Conservation (phyloP, 139 green algal genomes). For the Desmodesmus armatus region DNA sequence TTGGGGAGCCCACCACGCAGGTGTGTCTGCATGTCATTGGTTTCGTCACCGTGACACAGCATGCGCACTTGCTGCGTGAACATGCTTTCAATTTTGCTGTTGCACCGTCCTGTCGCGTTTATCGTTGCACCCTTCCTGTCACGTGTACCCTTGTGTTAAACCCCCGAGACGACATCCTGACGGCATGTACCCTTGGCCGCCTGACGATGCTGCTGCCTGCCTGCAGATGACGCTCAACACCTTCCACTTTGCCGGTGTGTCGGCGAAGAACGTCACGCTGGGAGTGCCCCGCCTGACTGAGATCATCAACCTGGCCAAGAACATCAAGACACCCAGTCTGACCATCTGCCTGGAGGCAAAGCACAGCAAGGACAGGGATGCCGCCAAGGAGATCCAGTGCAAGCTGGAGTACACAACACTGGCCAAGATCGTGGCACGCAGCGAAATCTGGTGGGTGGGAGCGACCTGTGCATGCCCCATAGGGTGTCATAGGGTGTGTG, state of each 20-base stretch:
- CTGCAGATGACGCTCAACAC: constrained; percentile 96
- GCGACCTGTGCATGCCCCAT: not conserved
- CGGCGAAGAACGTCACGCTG: constrained; percentile 99
- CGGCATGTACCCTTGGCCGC: too few relatives aligned
- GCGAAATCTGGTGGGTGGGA: constrained; percentile 59
- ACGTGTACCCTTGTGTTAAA: too few relatives aligned
- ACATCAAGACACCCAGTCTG: constrained; percentile 98
- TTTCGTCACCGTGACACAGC: too few relatives aligned
- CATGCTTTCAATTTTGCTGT: too few relatives aligned
- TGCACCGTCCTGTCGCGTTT: too few relatives aligned
- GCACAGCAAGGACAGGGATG: constrained; percentile 67
- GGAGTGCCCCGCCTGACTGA: constrained; percentile 98
- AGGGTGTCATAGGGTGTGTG: not conserved
- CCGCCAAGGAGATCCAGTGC: constrained; percentile 90
- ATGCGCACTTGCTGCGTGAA: too few relatives aligned
- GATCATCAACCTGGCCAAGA: constrained; percentile 99
- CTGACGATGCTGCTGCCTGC: not conserved
- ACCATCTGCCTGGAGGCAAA: constrained; percentile 67
- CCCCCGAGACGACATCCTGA: too few relatives aligned
- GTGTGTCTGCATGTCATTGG: too few relatives aligned
- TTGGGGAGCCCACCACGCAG: constrained; percentile 98
- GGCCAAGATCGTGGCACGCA: constrained; percentile 60
- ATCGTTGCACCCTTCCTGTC: too few relatives aligned
- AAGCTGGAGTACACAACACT: constrained; percentile 98
- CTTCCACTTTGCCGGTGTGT: constrained; percentile 97